phyloP scores from a whole-genome alignment of 192 early-diverging fungal genomes.

The Coemansia sp. region DNA sequence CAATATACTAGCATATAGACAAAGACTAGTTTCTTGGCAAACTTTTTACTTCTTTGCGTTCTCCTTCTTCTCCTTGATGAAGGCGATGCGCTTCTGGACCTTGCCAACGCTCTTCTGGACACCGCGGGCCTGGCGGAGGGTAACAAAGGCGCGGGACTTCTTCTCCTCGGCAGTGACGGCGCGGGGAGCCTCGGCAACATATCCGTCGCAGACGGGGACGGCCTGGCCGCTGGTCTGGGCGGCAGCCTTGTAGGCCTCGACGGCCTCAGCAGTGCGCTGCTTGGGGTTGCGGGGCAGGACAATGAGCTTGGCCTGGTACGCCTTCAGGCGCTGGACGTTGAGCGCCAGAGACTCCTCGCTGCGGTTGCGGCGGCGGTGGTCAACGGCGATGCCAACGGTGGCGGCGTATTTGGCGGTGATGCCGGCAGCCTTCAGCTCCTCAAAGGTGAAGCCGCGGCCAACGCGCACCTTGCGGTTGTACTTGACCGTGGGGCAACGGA shows the following conservation, averaged over 20 bases:
- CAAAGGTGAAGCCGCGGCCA: slow-evolving; percentile 97
- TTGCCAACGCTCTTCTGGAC: slow-evolving; percentile 15
- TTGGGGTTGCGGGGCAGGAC: slow-evolving; percentile 95
- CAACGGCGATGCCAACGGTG: slow-evolving; percentile 95
- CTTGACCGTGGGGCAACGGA: slow-evolving; percentile 94
- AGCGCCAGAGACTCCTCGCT: slow-evolving; percentile 91
- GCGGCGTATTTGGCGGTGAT: slow-evolving; percentile 91
- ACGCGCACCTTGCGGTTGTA: slow-evolving; percentile 98
- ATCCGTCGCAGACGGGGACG: slow-evolving; percentile 24
- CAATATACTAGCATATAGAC: neutral
- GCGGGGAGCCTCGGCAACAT: slow-evolving; percentile 53
- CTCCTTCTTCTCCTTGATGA: slow-evolving; percentile 48
- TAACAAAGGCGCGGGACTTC: slow-evolving; percentile 47
- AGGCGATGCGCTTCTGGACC: slow-evolving; percentile 41
- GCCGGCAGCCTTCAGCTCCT: slow-evolving; percentile 98
- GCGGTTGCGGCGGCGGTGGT: slow-evolving; percentile 96
- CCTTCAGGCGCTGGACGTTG: slow-evolving; percentile 93
- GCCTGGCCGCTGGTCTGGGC: slow-evolving; percentile 45
- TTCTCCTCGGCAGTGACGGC: slow-evolving; percentile 62
- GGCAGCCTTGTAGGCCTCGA: slow-evolving; percentile 55
- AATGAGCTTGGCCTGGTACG: slow-evolving; percentile 93
- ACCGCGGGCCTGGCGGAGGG: slow-evolving; percentile 57
- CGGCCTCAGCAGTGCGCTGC: slow-evolving; percentile 68
- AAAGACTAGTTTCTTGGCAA: neutral
- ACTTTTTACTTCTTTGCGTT: slow-evolving; percentile 56